A percentile compares a stretch with the other conserved stretches of the same genome.
Conservation (phyloP, 164 flowering plant genomes). For the Echeveria elegans region DNA sequence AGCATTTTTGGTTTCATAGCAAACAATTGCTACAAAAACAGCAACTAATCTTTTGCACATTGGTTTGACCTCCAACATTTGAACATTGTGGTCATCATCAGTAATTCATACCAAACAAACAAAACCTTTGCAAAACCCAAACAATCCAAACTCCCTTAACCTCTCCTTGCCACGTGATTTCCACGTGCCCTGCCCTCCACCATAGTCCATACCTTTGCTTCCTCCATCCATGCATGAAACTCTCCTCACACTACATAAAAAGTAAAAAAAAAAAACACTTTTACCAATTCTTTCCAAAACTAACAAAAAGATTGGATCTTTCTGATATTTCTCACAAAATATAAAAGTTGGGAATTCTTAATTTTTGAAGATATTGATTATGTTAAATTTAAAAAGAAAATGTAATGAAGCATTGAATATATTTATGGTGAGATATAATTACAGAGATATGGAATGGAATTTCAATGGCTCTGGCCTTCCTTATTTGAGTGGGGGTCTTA, state of each 20-base stretch:
- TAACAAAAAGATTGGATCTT: neutral
- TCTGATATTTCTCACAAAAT: neutral
- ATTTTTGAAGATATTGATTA: neutral
- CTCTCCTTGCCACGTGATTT: neutral
- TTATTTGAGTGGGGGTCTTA: neutral
- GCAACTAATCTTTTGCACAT: neutral
- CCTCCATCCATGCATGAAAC: neutral
- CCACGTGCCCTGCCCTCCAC: neutral
- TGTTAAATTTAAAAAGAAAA: neutral
- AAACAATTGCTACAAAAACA: neutral
- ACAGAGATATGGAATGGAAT: neutral
- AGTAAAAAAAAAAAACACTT: neutral
- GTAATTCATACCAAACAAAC: neutral
- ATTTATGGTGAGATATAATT: neutral
- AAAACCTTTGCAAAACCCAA: neutral
- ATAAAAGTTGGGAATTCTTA: neutral
- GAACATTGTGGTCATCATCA: constrained; percentile 34
- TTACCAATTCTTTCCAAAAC: too few species aligned
- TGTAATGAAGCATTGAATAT: neutral
- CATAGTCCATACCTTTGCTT: constrained; percentile 19
- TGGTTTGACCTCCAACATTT: neutral
- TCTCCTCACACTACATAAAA: neutral
- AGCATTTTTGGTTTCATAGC: neutral
- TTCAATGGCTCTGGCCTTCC: neutral
- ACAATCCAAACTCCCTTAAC: neutral